Base-by-base conservation (phyloP, 169 alveolate genomes). In the Plasmodium gonderi region DNA sequence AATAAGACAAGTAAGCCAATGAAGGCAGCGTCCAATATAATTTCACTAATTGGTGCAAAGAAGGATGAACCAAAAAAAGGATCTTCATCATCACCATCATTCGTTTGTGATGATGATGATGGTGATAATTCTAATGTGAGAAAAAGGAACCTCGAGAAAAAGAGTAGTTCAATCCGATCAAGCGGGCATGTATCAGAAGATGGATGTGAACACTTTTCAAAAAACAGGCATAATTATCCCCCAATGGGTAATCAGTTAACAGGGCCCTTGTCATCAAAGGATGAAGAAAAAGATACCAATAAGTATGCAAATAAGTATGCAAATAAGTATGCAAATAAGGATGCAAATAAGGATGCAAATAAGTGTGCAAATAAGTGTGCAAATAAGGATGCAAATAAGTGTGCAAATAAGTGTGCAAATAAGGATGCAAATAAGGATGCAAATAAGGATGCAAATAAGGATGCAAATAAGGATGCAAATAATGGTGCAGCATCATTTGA, bases 1-100 rank as follows among this genome's bases (percentile, higher is more conserved):
- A 54, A 67, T 17, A 38, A 12, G 44, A 45, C 29, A 2, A 49
- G 20, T 42, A 74, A 76, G 80, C 93, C 93, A 26, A 76, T 87
- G 89, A 40, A 26, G 47, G 83, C 60, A 26, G 54, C 93, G 9
- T 51, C 77, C 12, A 74, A 51, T 26, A 64, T 76, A 45, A 76
- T 87, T 29, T 64, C 80, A 3, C 79, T 77, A 12, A 69, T 60
- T 12, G 49, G 79, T 1, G 89, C 17, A 36, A 31, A 31, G 80
- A 47, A 44, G 26, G 29, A 20, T 75, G 51, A 44, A 17, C 5
- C 77, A 60, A 83, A 83, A 64, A 38, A 47, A 33, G 42, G n/a
- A n/a, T n/a, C n/a, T n/a, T n/a, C n/a, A n/a, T n/a, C n/a, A n/a
- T n/a, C n/a, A n/a, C n/a, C n/a, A n/a, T 42, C 67, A 60, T 6